Conservation (phyloP, 805 yeast genomes). For the Tetrapisispora fleetii region DNA sequence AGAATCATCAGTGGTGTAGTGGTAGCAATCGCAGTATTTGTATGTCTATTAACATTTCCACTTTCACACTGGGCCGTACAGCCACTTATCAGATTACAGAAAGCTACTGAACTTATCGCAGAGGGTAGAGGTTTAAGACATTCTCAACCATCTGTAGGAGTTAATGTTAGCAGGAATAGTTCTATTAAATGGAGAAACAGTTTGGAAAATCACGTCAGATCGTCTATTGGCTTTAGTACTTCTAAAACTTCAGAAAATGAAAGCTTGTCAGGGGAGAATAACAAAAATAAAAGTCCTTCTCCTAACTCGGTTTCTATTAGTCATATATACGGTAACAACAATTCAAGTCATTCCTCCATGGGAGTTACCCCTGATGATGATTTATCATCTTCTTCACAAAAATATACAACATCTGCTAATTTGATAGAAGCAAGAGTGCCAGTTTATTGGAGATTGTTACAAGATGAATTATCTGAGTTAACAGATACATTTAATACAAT, state of each 20-base stretch:
- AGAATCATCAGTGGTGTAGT: constrained; percentile 71
- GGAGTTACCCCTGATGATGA: neutral
- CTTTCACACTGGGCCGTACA: constrained; percentile 75
- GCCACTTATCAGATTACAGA: constrained; percentile 70
- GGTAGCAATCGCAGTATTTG: constrained; percentile 64
- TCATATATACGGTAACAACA: neutral
- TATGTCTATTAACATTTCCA: constrained; percentile 71
- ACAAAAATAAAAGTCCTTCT: neutral
- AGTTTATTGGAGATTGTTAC: constrained; percentile 41
- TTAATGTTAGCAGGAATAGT: neutral
- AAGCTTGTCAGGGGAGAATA: neutral
- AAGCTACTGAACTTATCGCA: constrained; percentile 59
- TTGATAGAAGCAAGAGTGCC: constrained; percentile 37
- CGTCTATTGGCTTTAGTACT: neutral
- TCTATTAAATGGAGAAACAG: constrained; percentile 3
- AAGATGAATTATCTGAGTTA: constrained; percentile 81
- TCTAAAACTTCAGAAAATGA: neutral
- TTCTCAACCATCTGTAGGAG: neutral
- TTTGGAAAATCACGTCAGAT: constrained; percentile 2
- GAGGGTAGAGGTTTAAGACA: constrained; percentile 34
- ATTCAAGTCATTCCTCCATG: neutral
- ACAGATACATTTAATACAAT: constrained; percentile 84
- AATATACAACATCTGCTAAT: constrained; percentile 25
- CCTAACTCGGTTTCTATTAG: neutral
- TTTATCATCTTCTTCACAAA: constrained; percentile 2